A percentile compares a stretch with the other conserved stretches of the same genome.
phyloP scores from a whole-genome alignment of 2,329 filamentous ascomycete species.

The Xylaria sp. region DNA sequence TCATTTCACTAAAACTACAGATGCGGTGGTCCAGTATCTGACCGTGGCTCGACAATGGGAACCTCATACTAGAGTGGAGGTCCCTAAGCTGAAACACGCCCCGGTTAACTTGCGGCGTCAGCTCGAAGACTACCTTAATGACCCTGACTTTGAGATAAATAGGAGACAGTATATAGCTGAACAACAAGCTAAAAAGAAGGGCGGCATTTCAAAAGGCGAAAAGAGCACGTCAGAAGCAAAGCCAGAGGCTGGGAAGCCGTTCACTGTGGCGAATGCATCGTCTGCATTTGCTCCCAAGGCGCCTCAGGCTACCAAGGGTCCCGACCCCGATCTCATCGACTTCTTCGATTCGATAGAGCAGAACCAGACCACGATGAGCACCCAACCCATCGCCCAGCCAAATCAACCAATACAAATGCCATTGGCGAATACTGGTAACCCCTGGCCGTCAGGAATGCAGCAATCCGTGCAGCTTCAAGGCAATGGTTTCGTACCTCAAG shows the following conservation, averaged over 20 bases:
- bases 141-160: constrained; percentile 94
- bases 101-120: constrained; percentile 90
- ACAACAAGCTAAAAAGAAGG: constrained; percentile 75
- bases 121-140: constrained; percentile 92
- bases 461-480: constrained; percentile 46
- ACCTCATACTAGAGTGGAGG: constrained; percentile 89
- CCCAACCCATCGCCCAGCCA: constrained; percentile 55
- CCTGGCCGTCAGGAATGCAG: constrained; percentile 53
- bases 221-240: constrained; percentile 51
- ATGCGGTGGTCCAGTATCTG: constrained; percentile 90
- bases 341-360: constrained; percentile 95
- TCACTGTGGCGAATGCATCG: constrained; percentile 53
- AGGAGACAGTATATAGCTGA: constrained; percentile 91
- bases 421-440: constrained; percentile 52
- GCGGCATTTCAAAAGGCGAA: constrained; percentile 53
- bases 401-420: constrained; percentile 42
- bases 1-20: constrained; percentile 89
- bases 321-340: constrained; percentile 84
- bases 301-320: constrained; percentile 65
- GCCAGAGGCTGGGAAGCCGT: constrained; percentile 55
- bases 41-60: constrained; percentile 89
- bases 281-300: constrained; percentile 55
- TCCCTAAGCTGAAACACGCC: constrained; percentile 96
- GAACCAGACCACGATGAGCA: constrained; percentile 77
- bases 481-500: constrained; percentile 48